Evolutionary conservation across 2,329 filamentous ascomycete genomes (phyloP).

Genomic region (Hypomyces rosellus): DNA sequence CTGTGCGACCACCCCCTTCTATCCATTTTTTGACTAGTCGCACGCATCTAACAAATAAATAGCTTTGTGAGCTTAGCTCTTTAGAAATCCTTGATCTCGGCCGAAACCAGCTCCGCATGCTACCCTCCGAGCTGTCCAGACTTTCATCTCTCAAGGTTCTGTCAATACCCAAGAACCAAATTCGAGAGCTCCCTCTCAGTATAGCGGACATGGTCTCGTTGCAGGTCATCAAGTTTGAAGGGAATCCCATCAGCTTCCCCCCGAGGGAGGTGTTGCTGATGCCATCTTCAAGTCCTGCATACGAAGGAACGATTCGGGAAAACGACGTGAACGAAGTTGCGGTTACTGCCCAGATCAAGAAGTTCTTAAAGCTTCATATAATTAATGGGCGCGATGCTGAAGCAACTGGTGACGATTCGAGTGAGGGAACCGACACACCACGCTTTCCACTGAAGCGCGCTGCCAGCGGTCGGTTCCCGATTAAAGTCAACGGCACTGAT

Average conservation of each 20-base stretch:
- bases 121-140: constrained; percentile 74
- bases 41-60: constrained; percentile 17
- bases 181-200: constrained; percentile 76
- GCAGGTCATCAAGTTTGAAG: constrained; percentile 82
- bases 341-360: constrained; percentile 56
- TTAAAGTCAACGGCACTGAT: constrained; percentile 69
- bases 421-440: constrained; percentile 74
- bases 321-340: constrained; percentile 57
- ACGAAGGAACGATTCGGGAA: constrained; percentile 48
- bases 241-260: constrained; percentile 79
- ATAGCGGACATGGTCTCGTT: constrained; percentile 85
- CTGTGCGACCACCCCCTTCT: constrained; percentile 34
- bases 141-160: constrained; percentile 83
- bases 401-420: constrained; percentile 54
- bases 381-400: constrained; percentile 50
- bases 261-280: constrained; percentile 62
- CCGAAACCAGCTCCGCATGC: constrained; percentile 71
- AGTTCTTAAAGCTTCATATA: constrained; percentile 49
- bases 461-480: constrained; percentile 59
- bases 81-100: constrained; percentile 92
- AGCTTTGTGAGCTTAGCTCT: constrained; percentile 81
- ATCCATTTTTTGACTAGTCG: neutral
- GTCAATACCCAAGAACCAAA: constrained; percentile 78
- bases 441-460: constrained; percentile 60
- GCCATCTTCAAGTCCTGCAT: constrained; percentile 48